Conservation (phyloP, 306 rosid genomes). For the Prunus fruticosa region DNA sequence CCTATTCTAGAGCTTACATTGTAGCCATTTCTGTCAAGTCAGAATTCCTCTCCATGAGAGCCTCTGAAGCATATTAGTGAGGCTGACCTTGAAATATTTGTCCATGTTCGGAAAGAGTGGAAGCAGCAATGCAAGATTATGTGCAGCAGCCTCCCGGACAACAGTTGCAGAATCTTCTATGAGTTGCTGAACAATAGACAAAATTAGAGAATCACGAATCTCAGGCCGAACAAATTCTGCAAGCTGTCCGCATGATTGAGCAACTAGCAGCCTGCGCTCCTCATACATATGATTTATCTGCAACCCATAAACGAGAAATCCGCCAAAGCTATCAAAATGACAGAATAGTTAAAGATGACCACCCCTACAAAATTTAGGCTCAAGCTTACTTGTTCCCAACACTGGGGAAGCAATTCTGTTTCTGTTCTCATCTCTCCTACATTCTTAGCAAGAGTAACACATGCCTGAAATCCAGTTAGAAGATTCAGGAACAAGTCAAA, state of each 20-base stretch:
- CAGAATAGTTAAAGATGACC: constrained; percentile 5
- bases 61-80: constrained; percentile 99
- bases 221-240: constrained; percentile 96
- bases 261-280: constrained; percentile 98
- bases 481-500: constrained; percentile 20
- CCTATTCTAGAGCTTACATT: constrained; percentile 97
- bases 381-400: constrained; percentile 94
- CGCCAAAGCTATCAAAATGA: constrained; percentile 21
- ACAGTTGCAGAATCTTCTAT: constrained; percentile 88
- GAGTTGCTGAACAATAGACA: constrained; percentile 91
- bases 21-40: constrained; percentile 96
- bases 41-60: constrained; percentile 99
- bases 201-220: constrained; percentile 93
- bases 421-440: constrained; percentile 99
- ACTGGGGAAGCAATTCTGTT: constrained; percentile 96
- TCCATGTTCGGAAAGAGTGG: constrained; percentile 88
- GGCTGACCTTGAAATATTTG: constrained; percentile 99
- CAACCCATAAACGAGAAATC: constrained; percentile 29
- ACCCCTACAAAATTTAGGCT: constrained; percentile 4
- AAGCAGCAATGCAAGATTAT: constrained; percentile 92
- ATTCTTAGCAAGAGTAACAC: constrained; percentile 87
- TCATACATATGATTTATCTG: constrained; percentile 95
- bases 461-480: constrained; percentile 61
- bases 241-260: constrained; percentile 96
- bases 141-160: constrained; percentile 95